Percentiles rank a stretch among this genome's conserved stretches.
Conservation (phyloP, 306 rosid genomes). For the Bauhinia variegata region DNA sequence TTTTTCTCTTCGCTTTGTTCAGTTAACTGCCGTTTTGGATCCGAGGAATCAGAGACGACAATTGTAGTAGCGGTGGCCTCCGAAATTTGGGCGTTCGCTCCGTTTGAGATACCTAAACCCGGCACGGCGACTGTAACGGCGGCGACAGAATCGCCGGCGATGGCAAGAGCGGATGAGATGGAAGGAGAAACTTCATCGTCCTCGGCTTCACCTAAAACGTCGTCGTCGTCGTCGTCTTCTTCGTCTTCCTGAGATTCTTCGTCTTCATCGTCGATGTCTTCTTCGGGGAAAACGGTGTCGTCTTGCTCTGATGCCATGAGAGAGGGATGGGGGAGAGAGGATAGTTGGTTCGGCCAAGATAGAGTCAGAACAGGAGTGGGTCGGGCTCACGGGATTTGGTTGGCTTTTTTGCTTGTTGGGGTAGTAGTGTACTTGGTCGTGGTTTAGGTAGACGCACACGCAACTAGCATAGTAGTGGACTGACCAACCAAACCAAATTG, state of each 20-base stretch:
- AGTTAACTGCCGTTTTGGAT: slow-evolving; percentile 52
- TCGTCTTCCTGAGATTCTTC: slow-evolving; percentile 68
- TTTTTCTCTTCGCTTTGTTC: slow-evolving; percentile 54
- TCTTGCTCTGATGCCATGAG: slow-evolving; percentile 65
- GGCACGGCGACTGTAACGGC: slow-evolving; percentile 52
- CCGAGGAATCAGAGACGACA: slow-evolving; percentile 34
- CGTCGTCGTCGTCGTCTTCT: slow-evolving; percentile 63
- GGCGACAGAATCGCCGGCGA: slow-evolving; percentile 11
- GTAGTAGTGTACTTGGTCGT: slow-evolving; percentile 16
- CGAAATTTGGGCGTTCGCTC: slow-evolving; percentile 30
- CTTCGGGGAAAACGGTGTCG: slow-evolving; percentile 76
- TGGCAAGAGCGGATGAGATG: slow-evolving; percentile 42
- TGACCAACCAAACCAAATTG: slow-evolving; percentile 33
- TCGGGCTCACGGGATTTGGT: slow-evolving; percentile 36
- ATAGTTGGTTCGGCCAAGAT: slow-evolving; percentile 22
- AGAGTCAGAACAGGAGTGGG: too few relatives aligned
- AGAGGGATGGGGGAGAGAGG: background rate
- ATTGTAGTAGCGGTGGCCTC: slow-evolving; percentile 31
- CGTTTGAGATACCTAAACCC: slow-evolving; percentile 37
- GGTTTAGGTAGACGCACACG: slow-evolving; percentile 24
- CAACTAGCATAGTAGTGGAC: slow-evolving; percentile 45
- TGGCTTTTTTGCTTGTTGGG: slow-evolving; percentile 16
- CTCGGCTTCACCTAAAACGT: slow-evolving; percentile 38
- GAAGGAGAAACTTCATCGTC: slow-evolving; percentile 54
- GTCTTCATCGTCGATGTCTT: slow-evolving; percentile 69